Evolutionary conservation across 1,284 basidiomycete genomes (phyloP).

Genomic region (Serendipita sp.): DNA sequence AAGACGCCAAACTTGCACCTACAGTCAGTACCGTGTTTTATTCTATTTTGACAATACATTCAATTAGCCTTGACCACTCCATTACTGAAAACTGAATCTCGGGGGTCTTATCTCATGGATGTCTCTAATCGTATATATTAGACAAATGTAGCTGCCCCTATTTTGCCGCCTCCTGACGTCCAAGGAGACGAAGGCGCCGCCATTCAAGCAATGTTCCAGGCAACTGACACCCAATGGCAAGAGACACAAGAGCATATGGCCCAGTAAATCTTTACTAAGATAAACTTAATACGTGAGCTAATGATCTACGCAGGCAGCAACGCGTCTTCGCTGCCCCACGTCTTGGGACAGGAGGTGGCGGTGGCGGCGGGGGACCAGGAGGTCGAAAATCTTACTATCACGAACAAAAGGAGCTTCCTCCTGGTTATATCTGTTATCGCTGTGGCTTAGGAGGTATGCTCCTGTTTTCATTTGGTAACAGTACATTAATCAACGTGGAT

Average conservation of each 20-base stretch:
- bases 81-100: constrained; percentile 18
- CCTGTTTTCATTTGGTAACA: background rate
- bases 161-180: constrained; percentile 25
- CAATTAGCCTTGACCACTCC: constrained; percentile 10
- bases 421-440: constrained; percentile 97
- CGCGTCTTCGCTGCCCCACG: background rate
- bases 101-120: background rate
- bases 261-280: constrained; percentile 58
- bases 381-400: constrained; percentile 14
- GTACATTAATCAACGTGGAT: background rate
- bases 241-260: constrained; percentile 96
- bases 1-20: constrained; percentile 29
- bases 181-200: constrained; percentile 64
- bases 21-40: constrained; percentile 20
- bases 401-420: constrained; percentile 36
- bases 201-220: constrained; percentile 94
- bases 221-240: constrained; percentile 84
- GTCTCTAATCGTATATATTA: constrained; percentile 18
- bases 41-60: constrained; percentile 1
- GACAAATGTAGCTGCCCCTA: constrained; percentile 23
- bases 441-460: constrained; percentile 89
- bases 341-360: constrained; percentile 16
- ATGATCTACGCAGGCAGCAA: background rate
- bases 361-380: constrained; percentile 14
- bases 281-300: constrained; percentile 23